These are phyloP conservation scores for Dichomitus squalens DNA, from an alignment of 1,284 basidiomycete species.

Conservation along the genomic window DNA sequence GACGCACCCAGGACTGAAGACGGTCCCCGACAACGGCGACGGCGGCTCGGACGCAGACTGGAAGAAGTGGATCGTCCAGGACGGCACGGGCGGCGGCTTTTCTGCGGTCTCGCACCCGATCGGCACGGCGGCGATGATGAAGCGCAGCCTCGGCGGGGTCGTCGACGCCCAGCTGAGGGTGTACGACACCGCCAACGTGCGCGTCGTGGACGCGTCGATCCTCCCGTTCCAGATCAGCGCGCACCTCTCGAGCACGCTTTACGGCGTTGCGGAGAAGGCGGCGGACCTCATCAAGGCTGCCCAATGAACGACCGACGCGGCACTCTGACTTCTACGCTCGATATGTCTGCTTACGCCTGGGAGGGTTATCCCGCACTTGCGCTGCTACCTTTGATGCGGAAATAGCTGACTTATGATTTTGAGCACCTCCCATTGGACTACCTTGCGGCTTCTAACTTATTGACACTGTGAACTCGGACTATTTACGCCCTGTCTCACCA, in stretches of 20 bases:
- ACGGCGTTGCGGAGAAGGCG: slow-evolving; percentile 34
- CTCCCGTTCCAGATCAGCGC: slow-evolving; percentile 32
- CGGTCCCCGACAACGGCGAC: slow-evolving; percentile 43
- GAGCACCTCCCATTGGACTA: no score
- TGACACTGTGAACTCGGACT: no score
- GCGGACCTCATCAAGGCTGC: slow-evolving; percentile 31
- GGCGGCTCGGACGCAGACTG: slow-evolving; percentile 47
- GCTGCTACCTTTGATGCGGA: no score
- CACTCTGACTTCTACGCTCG: no score
- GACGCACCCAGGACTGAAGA: slow-evolving; percentile 38
- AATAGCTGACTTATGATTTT: no score
- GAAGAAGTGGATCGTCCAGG: slow-evolving; percentile 44
- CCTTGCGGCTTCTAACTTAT: no score
- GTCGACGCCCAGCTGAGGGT: slow-evolving; percentile 37
- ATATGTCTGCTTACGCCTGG: no score
- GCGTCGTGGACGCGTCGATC: slow-evolving; percentile 38
- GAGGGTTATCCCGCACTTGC: no score
- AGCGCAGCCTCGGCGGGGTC: slow-evolving; percentile 53
- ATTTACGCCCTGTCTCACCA: no score
- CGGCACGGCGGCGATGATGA: slow-evolving; percentile 66
- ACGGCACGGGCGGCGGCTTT: slow-evolving; percentile 31
- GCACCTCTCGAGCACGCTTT: slow-evolving; percentile 29
- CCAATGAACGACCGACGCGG: slow-evolving; percentile 7
- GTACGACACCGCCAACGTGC: slow-evolving; percentile 34
- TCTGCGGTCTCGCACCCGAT: slow-evolving; percentile 56